phyloP scores from a whole-genome alignment of 1,284 basidiomycete species.

The Moesziomyces globuligerus region DNA sequence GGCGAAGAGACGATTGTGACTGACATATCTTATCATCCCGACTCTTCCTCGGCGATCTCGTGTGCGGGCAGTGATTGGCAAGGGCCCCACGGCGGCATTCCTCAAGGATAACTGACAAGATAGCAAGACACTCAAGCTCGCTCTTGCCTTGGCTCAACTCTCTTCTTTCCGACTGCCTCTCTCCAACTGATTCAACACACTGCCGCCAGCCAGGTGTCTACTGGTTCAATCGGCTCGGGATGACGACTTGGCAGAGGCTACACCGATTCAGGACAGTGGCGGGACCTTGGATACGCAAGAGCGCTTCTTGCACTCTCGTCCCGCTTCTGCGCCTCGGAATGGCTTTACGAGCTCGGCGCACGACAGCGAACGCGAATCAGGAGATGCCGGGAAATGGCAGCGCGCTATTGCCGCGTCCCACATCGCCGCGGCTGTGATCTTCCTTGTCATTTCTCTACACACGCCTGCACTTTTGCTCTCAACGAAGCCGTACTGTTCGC shows the following conservation, averaged over 20 bases:
- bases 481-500: not conserved
- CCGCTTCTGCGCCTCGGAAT: no score
- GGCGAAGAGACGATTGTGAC: not conserved
- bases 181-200: no score
- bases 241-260: not conserved
- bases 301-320: not conserved
- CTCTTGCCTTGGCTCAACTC: not conserved
- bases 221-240: not conserved
- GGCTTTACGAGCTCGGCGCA: not conserved
- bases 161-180: no score
- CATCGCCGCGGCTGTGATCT: not conserved
- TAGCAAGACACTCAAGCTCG: constrained; percentile 4
- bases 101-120: constrained; percentile 31
- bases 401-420: not conserved
- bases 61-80: constrained; percentile 19
- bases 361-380: not conserved
- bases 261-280: not conserved
- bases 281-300: not conserved
- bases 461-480: not conserved
- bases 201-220: not conserved
- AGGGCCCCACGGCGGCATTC: constrained; percentile 35
- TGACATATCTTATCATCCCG: not conserved
- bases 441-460: no score
- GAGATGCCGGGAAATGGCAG: not conserved
- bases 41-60: not conserved